A percentile compares a stretch with the other conserved stretches of the same genome.
phyloP scores from a whole-genome alignment of 768 basidiomycete genomes.

The Suillus spraguei region DNA sequence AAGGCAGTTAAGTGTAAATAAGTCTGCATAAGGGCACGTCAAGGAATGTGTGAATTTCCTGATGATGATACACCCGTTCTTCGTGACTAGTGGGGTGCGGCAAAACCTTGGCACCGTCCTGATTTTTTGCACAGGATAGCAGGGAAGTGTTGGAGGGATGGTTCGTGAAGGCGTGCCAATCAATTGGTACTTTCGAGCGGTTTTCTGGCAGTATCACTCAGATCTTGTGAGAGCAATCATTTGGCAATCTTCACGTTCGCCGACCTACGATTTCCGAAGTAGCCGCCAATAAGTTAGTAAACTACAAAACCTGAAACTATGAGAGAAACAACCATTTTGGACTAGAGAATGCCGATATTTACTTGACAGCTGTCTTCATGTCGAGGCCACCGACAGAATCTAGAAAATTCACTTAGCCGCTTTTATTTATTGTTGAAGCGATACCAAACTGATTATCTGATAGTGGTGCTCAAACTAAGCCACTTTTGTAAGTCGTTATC shows the following conservation, averaged over 20 bases:
- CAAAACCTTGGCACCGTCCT: constrained; percentile 43
- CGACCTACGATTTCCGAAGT: neutral
- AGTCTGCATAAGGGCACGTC: too few relatives aligned
- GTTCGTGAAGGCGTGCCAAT: constrained; percentile 34
- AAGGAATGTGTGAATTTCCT: too few relatives aligned
- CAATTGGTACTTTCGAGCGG: constrained; percentile 5
- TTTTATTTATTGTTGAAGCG: too few relatives aligned
- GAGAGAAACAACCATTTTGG: neutral
- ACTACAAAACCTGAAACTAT: neutral
- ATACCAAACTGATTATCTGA: too few relatives aligned
- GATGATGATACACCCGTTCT: constrained; percentile 64
- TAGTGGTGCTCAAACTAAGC: too few relatives aligned
- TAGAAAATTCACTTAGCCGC: too few relatives aligned
- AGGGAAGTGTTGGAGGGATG: constrained; percentile 42
- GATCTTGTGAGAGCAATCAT: neutral
- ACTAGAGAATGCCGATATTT: too few relatives aligned
- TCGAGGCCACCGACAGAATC: too few relatives aligned
- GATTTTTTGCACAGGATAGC: constrained; percentile 46
- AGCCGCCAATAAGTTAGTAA: neutral
- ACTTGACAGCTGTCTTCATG: too few relatives aligned
- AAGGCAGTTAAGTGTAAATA: too few relatives aligned
- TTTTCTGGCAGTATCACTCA: neutral
- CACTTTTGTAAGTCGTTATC: too few relatives aligned
- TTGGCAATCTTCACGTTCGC: neutral
- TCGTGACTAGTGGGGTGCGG: constrained; percentile 68